Conservation (phyloP, 768 basidiomycete species). For the Favolaschia claudopus region DNA sequence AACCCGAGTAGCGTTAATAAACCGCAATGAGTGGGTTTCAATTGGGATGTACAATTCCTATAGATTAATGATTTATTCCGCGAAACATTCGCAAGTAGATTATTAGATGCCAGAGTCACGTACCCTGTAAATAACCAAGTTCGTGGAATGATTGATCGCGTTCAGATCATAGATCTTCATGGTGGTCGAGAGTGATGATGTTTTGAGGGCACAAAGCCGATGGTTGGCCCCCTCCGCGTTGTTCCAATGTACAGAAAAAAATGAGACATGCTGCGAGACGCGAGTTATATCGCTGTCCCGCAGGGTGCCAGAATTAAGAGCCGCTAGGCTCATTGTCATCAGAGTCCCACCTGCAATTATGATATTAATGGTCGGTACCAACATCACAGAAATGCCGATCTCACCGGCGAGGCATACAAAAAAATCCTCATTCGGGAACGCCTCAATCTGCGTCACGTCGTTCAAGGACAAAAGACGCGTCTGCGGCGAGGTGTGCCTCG, state of each 20-base stretch:
- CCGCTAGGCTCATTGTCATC: conserved; percentile 18
- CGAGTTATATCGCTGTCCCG: conserved; percentile 2
- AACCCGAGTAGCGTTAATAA: no score
- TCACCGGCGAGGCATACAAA: conserved; percentile 79
- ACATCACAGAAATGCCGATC: no score
- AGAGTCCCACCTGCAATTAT: conserved; percentile 13
- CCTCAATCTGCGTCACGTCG: conserved; percentile 73
- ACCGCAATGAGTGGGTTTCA: no score
- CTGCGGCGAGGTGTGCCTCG: neutral
- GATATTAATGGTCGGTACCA: no score
- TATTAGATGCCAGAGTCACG: no score
- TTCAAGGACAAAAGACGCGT: neutral
- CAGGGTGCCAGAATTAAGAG: neutral
- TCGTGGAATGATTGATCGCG: neutral
- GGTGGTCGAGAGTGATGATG: conserved; percentile 73
- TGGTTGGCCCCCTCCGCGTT: conserved; percentile 59
- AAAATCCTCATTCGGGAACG: conserved; percentile 77
- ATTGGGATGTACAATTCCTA: no score
- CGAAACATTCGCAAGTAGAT: no score
- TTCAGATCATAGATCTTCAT: conserved; percentile 71
- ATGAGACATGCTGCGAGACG: conserved; percentile 1
- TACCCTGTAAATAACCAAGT: neutral
- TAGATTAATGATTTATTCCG: no score
- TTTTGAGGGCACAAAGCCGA: conserved; percentile 79
- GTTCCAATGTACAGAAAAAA: conserved; percentile 73